A percentile compares a stretch with the other conserved stretches of the same genome.
phyloP scores from a whole-genome alignment of 345 rosid species.

The Eucalyptus decipiens region DNA sequence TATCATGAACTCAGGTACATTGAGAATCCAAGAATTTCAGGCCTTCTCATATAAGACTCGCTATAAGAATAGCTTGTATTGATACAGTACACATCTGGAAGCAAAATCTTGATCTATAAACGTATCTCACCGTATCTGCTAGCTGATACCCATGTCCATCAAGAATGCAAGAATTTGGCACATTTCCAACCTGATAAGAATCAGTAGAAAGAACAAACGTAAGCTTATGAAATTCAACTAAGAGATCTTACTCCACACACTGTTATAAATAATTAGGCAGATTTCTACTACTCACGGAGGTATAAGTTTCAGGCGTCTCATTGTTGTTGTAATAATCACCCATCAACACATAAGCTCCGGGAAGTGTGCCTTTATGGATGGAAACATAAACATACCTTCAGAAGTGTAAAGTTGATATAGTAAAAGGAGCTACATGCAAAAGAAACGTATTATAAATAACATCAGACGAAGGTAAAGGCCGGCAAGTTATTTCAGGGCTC shows the following conservation, averaged over 20 bases:
- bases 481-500: background rate
- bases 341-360: slow-evolving; percentile 6
- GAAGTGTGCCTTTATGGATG: background rate
- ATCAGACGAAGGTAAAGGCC: background rate
- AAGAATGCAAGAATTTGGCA: background rate
- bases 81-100: background rate
- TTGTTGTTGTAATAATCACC: slow-evolving; percentile 13
- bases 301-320: slow-evolving; percentile 3
- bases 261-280: background rate
- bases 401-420: background rate
- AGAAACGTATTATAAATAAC: background rate
- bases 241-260: background rate
- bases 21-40: background rate
- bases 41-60: background rate
- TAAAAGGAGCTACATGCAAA: background rate
- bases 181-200: background rate
- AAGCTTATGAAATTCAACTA: background rate
- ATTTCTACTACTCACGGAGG: slow-evolving; percentile 16
- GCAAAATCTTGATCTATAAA: background rate
- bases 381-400: background rate
- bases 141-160: background rate
- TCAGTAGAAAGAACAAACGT: background rate
- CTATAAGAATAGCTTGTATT: background rate
- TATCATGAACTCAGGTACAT: background rate
- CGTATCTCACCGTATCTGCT: background rate